Percentiles rank a stretch among this genome's conserved stretches.
Evolutionary conservation across 495 filamentous ascomycete species (phyloP).

Genomic region (Penicillium mononematosum): DNA sequence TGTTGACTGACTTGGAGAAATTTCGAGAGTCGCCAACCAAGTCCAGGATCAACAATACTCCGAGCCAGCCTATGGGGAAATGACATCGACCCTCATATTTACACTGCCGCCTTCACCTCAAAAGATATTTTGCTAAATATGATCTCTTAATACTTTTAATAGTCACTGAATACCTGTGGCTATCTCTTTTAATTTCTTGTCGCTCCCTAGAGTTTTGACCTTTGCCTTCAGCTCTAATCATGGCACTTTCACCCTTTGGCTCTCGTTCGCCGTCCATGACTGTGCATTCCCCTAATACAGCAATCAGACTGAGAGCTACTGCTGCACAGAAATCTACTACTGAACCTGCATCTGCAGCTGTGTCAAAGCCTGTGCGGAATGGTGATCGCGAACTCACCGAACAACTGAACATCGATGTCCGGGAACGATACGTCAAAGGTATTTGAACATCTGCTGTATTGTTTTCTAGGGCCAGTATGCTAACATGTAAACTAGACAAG

Average conservation of each 20-base stretch:
- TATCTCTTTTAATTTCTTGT: not conserved
- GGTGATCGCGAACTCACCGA: conserved; percentile 65
- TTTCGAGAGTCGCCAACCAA: conserved; percentile 26
- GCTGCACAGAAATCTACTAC: conserved; percentile 32
- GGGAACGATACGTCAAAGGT: conserved; percentile 88
- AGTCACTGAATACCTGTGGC: not conserved
- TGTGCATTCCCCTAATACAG: conserved; percentile 34
- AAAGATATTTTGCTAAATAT: not conserved
- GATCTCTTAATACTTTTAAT: conserved; percentile 1
- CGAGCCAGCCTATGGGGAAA: conserved; percentile 15
- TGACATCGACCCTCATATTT: conserved; percentile 1
- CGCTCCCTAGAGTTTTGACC: not conserved
- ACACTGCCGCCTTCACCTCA: not conserved
- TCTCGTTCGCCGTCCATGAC: conserved; percentile 35
- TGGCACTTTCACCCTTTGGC: conserved; percentile 48
- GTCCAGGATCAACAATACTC: conserved; percentile 41
- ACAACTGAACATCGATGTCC: conserved; percentile 84
- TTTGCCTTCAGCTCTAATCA: conserved; percentile 17
- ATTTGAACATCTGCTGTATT: conserved; percentile 6
- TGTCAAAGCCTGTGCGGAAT: conserved; percentile 17
- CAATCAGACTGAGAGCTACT: conserved; percentile 38
- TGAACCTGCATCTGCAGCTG: conserved; percentile 12
- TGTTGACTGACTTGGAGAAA: conserved; percentile 30
- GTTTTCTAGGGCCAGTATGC: not conserved
- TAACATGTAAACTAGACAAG: conserved; percentile 54